Conservation (phyloP, 768 basidiomycete species). For the Filobasidium floriforme region DNA sequence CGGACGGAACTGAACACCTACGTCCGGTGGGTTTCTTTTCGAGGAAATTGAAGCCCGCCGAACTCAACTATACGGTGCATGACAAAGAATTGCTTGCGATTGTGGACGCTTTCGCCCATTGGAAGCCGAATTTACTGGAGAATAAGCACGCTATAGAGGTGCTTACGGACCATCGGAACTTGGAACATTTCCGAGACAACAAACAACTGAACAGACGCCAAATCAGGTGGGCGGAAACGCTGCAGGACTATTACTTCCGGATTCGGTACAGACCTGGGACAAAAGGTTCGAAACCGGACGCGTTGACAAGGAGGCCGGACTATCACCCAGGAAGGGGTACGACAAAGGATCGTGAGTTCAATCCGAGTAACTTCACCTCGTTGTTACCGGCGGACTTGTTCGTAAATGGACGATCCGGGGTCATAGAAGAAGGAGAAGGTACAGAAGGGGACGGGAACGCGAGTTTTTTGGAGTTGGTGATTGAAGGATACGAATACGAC, state of each 20-base stretch:
- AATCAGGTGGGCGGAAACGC: constrained; percentile 46
- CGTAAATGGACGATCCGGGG: not conserved
- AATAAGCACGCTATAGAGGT: not conserved
- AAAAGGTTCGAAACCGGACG: constrained; percentile 21
- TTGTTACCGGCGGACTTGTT: not conserved
- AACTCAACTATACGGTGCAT: constrained; percentile 52
- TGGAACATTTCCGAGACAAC: constrained; percentile 22
- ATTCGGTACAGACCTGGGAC: constrained; percentile 24
- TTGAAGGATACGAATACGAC: not conserved
- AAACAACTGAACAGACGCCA: constrained; percentile 49
- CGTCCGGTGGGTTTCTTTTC: constrained; percentile 26
- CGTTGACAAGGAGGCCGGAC: constrained; percentile 2
- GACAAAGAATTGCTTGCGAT: constrained; percentile 54
- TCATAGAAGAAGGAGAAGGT: not conserved
- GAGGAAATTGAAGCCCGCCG: constrained; percentile 29
- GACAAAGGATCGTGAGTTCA: not conserved
- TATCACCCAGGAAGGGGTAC: not conserved
- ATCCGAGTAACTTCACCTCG: not conserved
- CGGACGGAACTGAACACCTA: not conserved
- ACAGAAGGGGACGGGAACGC: not conserved
- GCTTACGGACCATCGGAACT: constrained; percentile 11
- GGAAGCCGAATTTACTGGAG: constrained; percentile 14
- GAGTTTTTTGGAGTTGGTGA: not conserved
- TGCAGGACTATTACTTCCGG: constrained; percentile 24
- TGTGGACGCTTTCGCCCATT: constrained; percentile 35